phyloP scores from a whole-genome alignment of 2,329 filamentous ascomycete genomes.

The Hypoxylon sp. region DNA sequence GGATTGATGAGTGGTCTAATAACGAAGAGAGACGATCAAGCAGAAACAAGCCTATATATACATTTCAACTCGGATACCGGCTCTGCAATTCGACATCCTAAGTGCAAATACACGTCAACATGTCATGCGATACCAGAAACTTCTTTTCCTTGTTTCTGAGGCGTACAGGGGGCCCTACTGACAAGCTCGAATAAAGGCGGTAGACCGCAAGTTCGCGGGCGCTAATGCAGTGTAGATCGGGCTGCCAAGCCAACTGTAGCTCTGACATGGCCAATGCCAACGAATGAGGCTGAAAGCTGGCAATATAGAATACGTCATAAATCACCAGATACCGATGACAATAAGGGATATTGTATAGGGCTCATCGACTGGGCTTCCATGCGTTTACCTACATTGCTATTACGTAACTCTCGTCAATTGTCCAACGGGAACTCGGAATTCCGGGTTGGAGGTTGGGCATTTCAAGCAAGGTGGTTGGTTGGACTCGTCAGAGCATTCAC shows the following conservation, averaged over 20 bases:
- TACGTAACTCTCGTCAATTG: slow-evolving; percentile 22
- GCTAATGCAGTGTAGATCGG: slow-evolving; percentile 40
- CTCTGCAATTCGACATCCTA: slow-evolving; percentile 24
- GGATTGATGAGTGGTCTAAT: slow-evolving; percentile 13
- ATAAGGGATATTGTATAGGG: slow-evolving; percentile 9
- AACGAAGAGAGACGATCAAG: slow-evolving; percentile 3
- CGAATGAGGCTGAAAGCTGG: slow-evolving; percentile 41
- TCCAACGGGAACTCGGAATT: slow-evolving; percentile 4
- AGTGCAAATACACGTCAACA: slow-evolving; percentile 40
- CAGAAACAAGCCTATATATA: slow-evolving; percentile 23
- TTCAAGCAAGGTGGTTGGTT: not conserved
- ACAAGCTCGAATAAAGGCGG: slow-evolving; percentile 10
- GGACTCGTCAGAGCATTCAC: not conserved
- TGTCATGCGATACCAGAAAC: slow-evolving; percentile 30
- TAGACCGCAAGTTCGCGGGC: slow-evolving; percentile 43
- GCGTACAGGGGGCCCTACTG: slow-evolving; percentile 21
- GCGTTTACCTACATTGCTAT: not conserved
- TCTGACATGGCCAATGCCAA: slow-evolving; percentile 29
- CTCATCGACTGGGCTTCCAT: not conserved
- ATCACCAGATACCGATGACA: slow-evolving; percentile 11
- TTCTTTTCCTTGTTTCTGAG: slow-evolving; percentile 36
- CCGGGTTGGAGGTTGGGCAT: not conserved
- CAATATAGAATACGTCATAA: slow-evolving; percentile 40
- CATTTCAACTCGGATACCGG: slow-evolving; percentile 17
- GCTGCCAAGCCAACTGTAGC: slow-evolving; percentile 25